Base-by-base conservation (phyloP, 768 basidiomycete species). In the Kwoniella dejecticola region DNA sequence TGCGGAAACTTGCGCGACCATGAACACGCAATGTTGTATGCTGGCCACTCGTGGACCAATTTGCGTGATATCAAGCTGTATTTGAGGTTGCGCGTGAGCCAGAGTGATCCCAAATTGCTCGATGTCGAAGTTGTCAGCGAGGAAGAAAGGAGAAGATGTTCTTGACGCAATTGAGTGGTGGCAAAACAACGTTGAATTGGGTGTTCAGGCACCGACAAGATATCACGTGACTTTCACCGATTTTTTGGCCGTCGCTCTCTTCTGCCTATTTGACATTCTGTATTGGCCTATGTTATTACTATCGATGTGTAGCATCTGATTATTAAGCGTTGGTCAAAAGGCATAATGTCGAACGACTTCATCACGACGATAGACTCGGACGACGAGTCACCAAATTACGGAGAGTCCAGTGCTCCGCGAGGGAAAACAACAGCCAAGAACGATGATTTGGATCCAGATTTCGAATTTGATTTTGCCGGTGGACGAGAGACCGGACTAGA, bases 381-480 rank as follows among this genome's bases (percentile, higher is more conserved):
- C 52, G 71, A 73, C 45, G 71, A 73, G 45, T 52, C 57, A 8
- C 31, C 54, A 3, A 65, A 67, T 52, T 65, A 61, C 29, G 71
- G 68, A 26, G 68, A 70, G 33, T 58, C 66, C 6, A 65, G 65
- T 49, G 33, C 52, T 24, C 46, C 23, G 15, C 30, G 44, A 23
- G 52, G 45, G 6, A 47, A 38, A 30, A 44, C 60, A 2, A 30
- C 33, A 21, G 41, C 19, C 10, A 62, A 62, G 49, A 52, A 62
- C n/a, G 71, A 76, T 24, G 71, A 72, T 31, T 82, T 97, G 38
- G 84, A 95, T 78, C 89, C 89, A 13, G 87, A 88, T 55, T 91
- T 95, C 74, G 82, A 84, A 31, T 95, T 97, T 73, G 90, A 92
- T 78, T 69, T 88, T 15, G 89, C 86, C 29, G 89, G 90, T 74